A percentile compares a stretch with the other conserved stretches of the same genome.
These are phyloP conservation scores for Penicillium concentricum DNA, from an alignment of 2,329 filamentous ascomycete genomes.

Conservation along the genomic window DNA sequence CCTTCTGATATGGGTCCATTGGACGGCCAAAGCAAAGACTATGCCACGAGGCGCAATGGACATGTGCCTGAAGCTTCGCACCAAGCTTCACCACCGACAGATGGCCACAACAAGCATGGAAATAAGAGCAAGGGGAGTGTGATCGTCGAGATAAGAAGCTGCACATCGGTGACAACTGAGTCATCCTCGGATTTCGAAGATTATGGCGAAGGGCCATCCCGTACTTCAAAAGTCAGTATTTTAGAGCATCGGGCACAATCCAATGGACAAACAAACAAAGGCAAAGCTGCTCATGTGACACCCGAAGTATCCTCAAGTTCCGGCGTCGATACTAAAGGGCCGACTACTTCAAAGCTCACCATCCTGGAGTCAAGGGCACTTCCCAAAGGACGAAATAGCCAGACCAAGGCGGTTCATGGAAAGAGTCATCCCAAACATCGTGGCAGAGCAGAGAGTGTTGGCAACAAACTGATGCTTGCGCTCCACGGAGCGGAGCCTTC, in stretches of 20 bases:
- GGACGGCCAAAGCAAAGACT: background rate
- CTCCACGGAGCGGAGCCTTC: background rate
- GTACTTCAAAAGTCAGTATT: constrained; percentile 5
- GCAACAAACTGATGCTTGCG: constrained; percentile 6
- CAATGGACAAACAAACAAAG: background rate
- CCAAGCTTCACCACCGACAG: background rate
- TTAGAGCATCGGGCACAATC: constrained; percentile 1
- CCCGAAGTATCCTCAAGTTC: background rate
- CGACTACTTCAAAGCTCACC: background rate
- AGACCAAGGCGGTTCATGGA: background rate
- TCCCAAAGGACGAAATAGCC: background rate
- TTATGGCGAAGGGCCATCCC: background rate
- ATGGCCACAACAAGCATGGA: background rate
- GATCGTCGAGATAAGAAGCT: constrained; percentile 14
- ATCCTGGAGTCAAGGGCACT: constrained; percentile 3
- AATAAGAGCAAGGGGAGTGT: background rate
- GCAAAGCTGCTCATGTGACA: background rate
- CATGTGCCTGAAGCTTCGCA: background rate
- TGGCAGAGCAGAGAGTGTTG: constrained; percentile 6
- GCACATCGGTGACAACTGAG: background rate
- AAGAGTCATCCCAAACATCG: background rate
- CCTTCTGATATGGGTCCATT: background rate
- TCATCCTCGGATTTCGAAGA: background rate
- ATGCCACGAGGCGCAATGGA: background rate
- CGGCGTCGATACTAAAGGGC: background rate